Conservation (phyloP, 306 rosid genomes). For the Adenanthera pavonina region DNA sequence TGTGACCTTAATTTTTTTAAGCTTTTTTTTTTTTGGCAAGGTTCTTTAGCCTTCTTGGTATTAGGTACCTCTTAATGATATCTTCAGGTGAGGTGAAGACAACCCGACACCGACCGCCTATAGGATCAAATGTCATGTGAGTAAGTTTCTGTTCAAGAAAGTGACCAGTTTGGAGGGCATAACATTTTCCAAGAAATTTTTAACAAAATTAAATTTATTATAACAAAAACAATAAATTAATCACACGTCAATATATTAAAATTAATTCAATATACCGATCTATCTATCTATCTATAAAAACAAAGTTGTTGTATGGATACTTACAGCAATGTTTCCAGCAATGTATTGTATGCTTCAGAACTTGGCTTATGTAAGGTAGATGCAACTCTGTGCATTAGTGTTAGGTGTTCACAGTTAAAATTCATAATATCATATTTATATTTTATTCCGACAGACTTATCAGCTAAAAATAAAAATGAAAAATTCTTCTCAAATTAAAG, state of each 20-base stretch:
- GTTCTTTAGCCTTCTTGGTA: too few relatives aligned
- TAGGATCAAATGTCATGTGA: background rate
- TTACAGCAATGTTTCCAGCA: too few relatives aligned
- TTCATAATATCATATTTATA: too few relatives aligned
- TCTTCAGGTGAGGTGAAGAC: background rate
- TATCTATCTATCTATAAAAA: too few relatives aligned
- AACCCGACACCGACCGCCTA: background rate
- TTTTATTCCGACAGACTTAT: constrained; percentile 27
- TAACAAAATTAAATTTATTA: background rate
- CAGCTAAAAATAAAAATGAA: background rate
- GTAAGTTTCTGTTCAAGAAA: background rate
- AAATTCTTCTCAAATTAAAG: background rate
- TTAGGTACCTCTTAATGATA: too few relatives aligned
- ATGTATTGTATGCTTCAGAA: too few relatives aligned
- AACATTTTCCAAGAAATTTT: background rate
- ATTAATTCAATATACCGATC: too few relatives aligned
- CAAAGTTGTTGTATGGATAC: too few relatives aligned
- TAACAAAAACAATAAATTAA: background rate
- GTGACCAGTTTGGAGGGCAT: background rate
- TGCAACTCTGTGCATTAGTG: too few relatives aligned
- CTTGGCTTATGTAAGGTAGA: too few relatives aligned
- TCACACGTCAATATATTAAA: too few relatives aligned
- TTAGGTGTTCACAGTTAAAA: background rate
- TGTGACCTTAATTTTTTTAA: background rate
- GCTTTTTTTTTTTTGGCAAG: too few relatives aligned